Base-by-base conservation (phyloP, 345 rosid genomes). In the Populus deltoides region DNA sequence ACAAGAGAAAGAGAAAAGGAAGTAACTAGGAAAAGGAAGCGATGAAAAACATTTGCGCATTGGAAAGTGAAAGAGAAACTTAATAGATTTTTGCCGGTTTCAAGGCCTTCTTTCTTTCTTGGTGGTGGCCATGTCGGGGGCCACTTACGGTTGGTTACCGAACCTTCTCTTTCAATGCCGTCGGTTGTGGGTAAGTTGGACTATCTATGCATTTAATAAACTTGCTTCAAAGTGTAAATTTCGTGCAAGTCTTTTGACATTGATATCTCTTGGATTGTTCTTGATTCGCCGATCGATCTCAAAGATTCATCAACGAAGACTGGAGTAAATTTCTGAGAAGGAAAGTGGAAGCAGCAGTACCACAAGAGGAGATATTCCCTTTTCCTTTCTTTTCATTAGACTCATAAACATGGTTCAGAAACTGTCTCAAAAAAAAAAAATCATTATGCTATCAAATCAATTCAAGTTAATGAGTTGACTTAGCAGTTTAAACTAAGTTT, bases 131-230 rank as follows among this genome's bases (percentile, higher is more conserved):
- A 0, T n/a, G 68, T 24, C 5, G 68, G 73, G 74, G 25, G 62
- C 78, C 17, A 5, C 3, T 1, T 7, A 2, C 27, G 16, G 36
- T 80, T 18, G 75, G 70, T 31, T 13, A 51, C 61, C 70, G 77
- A 81, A 75, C 66, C 74, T 77, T 77, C 74, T 9, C n/a, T 41
- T 59, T 72, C 62, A 57, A 57, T 73, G 80, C 77, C n/a, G 83
- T 55, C 36, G 76, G 72, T 38, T 76, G 31, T 22, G n/a, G 71
- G 45, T 22, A 29, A 66, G 62, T 33, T 66, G 55, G 51, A 43
- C 71, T 22, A n/a, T 4, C 5, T 10, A 7, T 10, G 11, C 63
- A 57, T 57, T n/a, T 9, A 57, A 57, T 57, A 3, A 57, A 9
- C 5, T n/a, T 24, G 63, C 24, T 2, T 22, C 9, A 1, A 8